phyloP scores from a whole-genome alignment of 495 filamentous ascomycete species.

The Polyplosphaeria fusca region DNA sequence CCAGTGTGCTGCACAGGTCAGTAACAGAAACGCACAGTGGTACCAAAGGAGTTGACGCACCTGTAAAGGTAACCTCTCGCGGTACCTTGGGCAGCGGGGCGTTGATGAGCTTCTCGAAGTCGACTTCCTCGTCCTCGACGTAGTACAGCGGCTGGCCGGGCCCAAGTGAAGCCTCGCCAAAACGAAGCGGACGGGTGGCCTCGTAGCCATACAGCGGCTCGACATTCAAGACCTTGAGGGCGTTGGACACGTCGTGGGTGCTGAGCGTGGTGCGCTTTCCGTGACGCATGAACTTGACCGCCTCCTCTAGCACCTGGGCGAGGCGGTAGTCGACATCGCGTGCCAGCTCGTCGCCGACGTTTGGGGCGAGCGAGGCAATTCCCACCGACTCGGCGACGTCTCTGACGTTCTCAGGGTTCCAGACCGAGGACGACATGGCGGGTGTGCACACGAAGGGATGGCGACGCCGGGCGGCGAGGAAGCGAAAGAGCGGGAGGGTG shows the following conservation, averaged over 20 bases:
- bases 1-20: constrained; percentile 72
- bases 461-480: not conserved
- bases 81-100: constrained; percentile 91
- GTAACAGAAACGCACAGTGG: constrained; percentile 25
- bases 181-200: constrained; percentile 76
- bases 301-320: constrained; percentile 86
- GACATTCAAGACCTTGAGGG: constrained; percentile 79
- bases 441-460: constrained; percentile 1
- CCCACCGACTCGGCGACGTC: constrained; percentile 96
- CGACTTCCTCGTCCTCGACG: constrained; percentile 96
- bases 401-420: constrained; percentile 92
- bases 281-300: constrained; percentile 91
- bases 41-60: no score
- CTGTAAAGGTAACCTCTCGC: constrained; percentile 85
- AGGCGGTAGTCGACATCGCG: constrained; percentile 95
- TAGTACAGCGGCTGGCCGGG: constrained; percentile 96
- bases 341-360: constrained; percentile 76
- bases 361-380: constrained; percentile 71
- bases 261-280: constrained; percentile 75
- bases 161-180: constrained; percentile 89
- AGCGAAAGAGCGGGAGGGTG: not conserved
- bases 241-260: constrained; percentile 81
- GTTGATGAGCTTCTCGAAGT: constrained; percentile 98
- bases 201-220: constrained; percentile 97
- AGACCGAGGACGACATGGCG: constrained; percentile 50